These are phyloP conservation scores for Fraxinus greggii DNA, from an alignment of 305 asterid species.

Conservation along the genomic window DNA sequence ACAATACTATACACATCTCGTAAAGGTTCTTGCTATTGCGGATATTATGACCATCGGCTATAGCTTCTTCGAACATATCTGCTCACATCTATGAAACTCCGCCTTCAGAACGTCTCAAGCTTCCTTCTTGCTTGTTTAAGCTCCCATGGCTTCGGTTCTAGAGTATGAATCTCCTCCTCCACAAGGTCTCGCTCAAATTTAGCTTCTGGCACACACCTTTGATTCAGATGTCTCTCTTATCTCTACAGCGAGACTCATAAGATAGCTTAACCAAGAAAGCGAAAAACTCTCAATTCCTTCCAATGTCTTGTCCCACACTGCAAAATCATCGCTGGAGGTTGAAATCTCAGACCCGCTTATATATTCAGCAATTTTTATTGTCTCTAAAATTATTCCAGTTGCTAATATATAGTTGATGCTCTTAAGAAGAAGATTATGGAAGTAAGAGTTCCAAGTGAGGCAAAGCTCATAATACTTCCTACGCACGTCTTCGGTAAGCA, in stretches of 20 bases:
- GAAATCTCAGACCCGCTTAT: constrained; percentile 1
- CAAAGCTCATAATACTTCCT: constrained; percentile 20
- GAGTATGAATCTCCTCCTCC: background rate
- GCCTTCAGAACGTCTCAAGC: background rate
- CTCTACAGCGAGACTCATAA: background rate
- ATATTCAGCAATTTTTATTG: constrained; percentile 12
- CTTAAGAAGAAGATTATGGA: constrained; percentile 10
- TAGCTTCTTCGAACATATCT: background rate
- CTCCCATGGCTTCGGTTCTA: background rate
- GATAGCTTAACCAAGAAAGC: constrained; percentile 1
- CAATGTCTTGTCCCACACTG: constrained; percentile 19
- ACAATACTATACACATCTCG: background rate
- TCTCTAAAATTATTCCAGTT: constrained; percentile 14
- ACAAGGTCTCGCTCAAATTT: background rate
- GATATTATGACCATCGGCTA: background rate
- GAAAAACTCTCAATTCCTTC: constrained; percentile 13
- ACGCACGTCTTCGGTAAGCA: background rate
- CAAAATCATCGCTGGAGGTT: constrained; percentile 5
- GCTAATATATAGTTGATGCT: background rate
- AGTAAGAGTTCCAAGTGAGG: constrained; percentile 3
- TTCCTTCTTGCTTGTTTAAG: background rate
- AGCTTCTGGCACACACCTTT: background rate
- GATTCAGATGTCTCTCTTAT: background rate
- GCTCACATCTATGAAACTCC: background rate
- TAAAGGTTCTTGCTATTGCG: background rate